Percentiles rank a stretch among this genome's conserved stretches.
Evolutionary conservation across 2,329 filamentous ascomycete species (phyloP).

Genomic region (Fusarium xyrophilum): DNA sequence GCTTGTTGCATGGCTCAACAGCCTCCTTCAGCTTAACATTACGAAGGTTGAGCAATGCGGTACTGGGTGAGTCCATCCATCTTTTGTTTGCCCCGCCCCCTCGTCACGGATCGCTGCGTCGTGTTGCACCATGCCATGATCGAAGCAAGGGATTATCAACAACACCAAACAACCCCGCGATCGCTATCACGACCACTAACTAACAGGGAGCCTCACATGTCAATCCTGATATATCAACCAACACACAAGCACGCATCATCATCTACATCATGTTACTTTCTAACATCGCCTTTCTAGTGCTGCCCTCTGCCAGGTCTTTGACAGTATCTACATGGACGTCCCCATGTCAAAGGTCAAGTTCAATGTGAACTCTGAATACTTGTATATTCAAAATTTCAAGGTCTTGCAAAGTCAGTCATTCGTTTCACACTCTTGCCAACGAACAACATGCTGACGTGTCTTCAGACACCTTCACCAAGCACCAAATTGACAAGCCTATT

Average conservation of each 20-base stretch:
- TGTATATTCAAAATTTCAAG: conserved; percentile 99
- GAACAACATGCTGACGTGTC: conserved; percentile 9
- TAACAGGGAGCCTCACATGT: background rate
- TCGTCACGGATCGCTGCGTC: conserved; percentile 24
- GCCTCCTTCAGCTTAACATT: conserved; percentile 95
- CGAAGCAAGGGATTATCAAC: conserved; percentile 14
- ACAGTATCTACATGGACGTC: conserved; percentile 95
- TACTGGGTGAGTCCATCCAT: conserved; percentile 73
- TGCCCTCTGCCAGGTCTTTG: conserved; percentile 95
- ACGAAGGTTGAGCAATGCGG: conserved; percentile 99
- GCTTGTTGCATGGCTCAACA: conserved; percentile 95
- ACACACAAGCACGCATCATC: background rate
- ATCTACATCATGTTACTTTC: background rate
- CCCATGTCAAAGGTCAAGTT: conserved; percentile 98
- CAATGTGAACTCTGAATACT: conserved; percentile 96
- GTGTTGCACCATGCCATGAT: conserved; percentile 34
- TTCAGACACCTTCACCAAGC: conserved; percentile 80
- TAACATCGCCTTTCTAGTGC: conserved; percentile 65
- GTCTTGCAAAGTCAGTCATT: conserved; percentile 81
- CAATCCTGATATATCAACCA: background rate
- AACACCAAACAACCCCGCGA: conserved; percentile 26
- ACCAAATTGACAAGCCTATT: conserved; percentile 87
- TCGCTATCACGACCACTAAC: conserved; percentile 1
- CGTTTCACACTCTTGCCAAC: background rate
- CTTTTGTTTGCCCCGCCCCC: conserved; percentile 46